A percentile compares a stretch with the other conserved stretches of the same genome.
Conservation (phyloP, 2,329 filamentous ascomycete genomes). For the Colletotrichum sansevieriae region DNA sequence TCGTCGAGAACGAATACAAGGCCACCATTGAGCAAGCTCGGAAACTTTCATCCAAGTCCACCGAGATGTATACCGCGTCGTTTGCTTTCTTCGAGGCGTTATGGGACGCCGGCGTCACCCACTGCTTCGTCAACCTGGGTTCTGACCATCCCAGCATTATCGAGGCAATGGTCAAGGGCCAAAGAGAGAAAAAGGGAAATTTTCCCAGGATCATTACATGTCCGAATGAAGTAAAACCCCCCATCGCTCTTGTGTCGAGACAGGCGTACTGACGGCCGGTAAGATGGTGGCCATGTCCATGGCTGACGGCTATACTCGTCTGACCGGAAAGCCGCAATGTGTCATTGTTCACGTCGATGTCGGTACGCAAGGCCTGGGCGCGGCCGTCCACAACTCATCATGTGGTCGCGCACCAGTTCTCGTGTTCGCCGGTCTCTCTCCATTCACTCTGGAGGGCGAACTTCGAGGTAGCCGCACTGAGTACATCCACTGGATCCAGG, state of each 20-base stretch:
- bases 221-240: conserved; percentile 72
- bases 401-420: conserved; percentile 77
- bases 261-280: neutral
- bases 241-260: neutral
- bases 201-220: conserved; percentile 80
- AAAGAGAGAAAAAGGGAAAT: conserved; percentile 70
- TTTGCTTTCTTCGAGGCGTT: conserved; percentile 87
- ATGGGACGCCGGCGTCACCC: conserved; percentile 75
- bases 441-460: conserved; percentile 79
- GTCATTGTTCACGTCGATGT: conserved; percentile 83
- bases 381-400: conserved; percentile 80
- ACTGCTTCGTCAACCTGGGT: conserved; percentile 73
- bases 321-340: conserved; percentile 76
- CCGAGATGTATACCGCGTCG: conserved; percentile 76
- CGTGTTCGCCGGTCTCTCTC: conserved; percentile 79
- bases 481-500: conserved; percentile 85
- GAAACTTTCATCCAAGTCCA: conserved; percentile 26
- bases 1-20: conserved; percentile 22
- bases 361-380: conserved; percentile 78
- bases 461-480: conserved; percentile 78
- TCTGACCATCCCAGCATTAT: conserved; percentile 78
- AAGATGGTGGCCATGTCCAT: conserved; percentile 83
- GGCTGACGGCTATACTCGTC: conserved; percentile 79
- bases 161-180: conserved; percentile 79
- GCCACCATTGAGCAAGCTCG: conserved; percentile 35